Base-by-base conservation (phyloP, 108 stramenopile species). In the Ochromonas danica region DNA sequence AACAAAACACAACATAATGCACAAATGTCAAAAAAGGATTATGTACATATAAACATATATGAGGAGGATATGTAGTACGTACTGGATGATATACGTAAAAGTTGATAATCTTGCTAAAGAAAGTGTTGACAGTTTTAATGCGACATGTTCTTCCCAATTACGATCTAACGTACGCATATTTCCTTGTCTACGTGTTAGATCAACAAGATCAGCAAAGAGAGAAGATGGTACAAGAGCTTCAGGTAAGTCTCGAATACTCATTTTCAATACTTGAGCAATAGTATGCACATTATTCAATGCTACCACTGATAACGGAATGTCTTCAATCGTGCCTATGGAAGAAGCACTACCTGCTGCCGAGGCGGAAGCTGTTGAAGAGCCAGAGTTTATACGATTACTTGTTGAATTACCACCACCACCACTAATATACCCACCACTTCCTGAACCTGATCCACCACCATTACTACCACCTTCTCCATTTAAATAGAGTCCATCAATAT, bases 211-310 rank as follows among this genome's bases (percentile, higher is more conserved):
- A 51, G 14, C 14, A 51, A 14, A 51, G 22, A 51, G 6, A 14
- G 45, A 51, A 51, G 6, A 6, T 14, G 45, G 22, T 51, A 75
- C 51, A 6, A 75, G 41, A 6, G 72, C 14, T 41, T 75, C 72
- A 38, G 72, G 25, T 25, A 75, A 60, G 25, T 75, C 72, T 41
- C 72, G 72, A 45, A 75, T 57, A 6, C 14, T 35, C 72, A 75
- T 33, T 42, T 75, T 75, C 14, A 75, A 60, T 6, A 75, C 10
- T 31, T 45, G 27, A 6, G 72, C 43, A 41, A 75, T 41, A 10
- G 72, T 42, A 36, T 75, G 6, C 17, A 41, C 27, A 36, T 75
- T 33, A 10, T 17, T 42, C 10, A 75, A 10, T 27, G 38, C 10
- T 6, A 75, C 40, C 10, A 60, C 41, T 10, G 72, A 75, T 31